Conservation (phyloP, 305 asterid species). For the Solanum hybrid region DNA sequence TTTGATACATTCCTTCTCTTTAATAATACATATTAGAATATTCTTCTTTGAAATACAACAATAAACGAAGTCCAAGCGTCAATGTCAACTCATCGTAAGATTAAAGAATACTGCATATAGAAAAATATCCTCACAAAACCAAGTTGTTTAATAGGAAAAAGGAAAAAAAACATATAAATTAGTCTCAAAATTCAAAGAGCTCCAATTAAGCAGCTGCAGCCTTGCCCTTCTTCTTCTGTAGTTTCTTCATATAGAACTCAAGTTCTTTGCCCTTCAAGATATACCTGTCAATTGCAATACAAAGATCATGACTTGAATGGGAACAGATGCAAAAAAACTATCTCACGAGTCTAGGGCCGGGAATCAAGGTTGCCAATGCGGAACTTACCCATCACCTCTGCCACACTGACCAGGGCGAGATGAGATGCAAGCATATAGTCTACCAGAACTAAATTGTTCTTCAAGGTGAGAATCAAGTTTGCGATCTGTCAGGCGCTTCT, state of each 20-base stretch:
- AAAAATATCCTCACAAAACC: not conserved
- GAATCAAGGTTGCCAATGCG: not conserved
- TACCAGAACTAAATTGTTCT: conserved; percentile 37
- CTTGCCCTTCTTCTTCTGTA: conserved; percentile 53
- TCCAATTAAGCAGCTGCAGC: conserved; percentile 21
- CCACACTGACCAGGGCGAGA: conserved; percentile 51
- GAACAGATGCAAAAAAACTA: not conserved
- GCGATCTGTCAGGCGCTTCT: conserved; percentile 31
- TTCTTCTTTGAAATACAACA: not conserved
- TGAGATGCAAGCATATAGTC: conserved; percentile 31
- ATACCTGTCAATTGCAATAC: conserved; percentile 16
- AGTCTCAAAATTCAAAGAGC: not conserved
- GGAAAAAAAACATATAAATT: not conserved
- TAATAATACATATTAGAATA: too few relatives aligned
- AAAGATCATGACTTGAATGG: not conserved
- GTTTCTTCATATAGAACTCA: conserved; percentile 40
- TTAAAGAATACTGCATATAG: not conserved
- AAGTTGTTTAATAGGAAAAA: not conserved
- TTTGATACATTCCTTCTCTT: too few relatives aligned
- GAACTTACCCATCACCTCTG: conserved; percentile 35
- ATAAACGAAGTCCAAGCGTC: not conserved
- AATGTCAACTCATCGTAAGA: not conserved
- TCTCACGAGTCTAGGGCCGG: not conserved
- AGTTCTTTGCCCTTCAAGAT: conserved; percentile 54
- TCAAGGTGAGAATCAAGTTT: conserved; percentile 32